phyloP scores from a whole-genome alignment of 495 filamentous ascomycete genomes.

The Neurospora sublineolata region DNA sequence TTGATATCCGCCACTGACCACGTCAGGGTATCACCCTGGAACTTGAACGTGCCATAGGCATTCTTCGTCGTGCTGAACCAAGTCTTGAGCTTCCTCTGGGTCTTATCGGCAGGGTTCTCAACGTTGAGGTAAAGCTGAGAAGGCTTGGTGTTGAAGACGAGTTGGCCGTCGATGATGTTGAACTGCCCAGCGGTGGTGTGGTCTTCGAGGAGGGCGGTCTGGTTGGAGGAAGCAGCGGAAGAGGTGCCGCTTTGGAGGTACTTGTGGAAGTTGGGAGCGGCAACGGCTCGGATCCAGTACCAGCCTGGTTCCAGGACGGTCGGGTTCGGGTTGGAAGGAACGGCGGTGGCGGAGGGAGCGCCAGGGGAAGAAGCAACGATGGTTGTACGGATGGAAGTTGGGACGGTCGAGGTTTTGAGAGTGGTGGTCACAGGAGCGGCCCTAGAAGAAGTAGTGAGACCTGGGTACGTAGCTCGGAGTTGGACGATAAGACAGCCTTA shows the following conservation, averaged over 20 bases:
- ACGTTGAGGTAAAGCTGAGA: slow-evolving; percentile 14
- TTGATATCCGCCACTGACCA: slow-evolving; percentile 31
- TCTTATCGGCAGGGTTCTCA: slow-evolving; percentile 28
- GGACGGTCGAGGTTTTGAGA: not conserved
- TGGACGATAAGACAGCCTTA: not conserved
- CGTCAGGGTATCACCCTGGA: slow-evolving; percentile 35
- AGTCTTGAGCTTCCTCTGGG: slow-evolving; percentile 22
- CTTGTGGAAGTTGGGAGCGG: slow-evolving; percentile 38
- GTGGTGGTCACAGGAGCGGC: slow-evolving; percentile 3
- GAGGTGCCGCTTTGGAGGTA: slow-evolving; percentile 35
- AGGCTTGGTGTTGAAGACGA: slow-evolving; percentile 25
- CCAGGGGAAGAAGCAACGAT: not conserved
- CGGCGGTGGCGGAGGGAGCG: slow-evolving; percentile 16
- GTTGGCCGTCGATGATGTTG: slow-evolving; percentile 35
- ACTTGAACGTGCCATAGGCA: slow-evolving; percentile 37
- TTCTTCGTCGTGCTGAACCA: slow-evolving; percentile 22
- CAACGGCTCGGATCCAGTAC: slow-evolving; percentile 43
- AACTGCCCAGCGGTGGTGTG: slow-evolving; percentile 39
- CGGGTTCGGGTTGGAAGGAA: slow-evolving; percentile 24
- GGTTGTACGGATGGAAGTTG: not conserved
- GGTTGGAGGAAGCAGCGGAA: slow-evolving; percentile 14
- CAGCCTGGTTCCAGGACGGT: slow-evolving; percentile 32
- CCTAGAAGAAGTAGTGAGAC: slow-evolving; percentile 5
- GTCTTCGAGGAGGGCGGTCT: slow-evolving; percentile 25
- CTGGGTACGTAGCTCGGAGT: slow-evolving; percentile 8